Evolutionary conservation across 2,329 filamentous ascomycete species (phyloP), one percentile per base, ranked within the genome.

Genomic region (Lecanoromycetidae sp.): DNA sequence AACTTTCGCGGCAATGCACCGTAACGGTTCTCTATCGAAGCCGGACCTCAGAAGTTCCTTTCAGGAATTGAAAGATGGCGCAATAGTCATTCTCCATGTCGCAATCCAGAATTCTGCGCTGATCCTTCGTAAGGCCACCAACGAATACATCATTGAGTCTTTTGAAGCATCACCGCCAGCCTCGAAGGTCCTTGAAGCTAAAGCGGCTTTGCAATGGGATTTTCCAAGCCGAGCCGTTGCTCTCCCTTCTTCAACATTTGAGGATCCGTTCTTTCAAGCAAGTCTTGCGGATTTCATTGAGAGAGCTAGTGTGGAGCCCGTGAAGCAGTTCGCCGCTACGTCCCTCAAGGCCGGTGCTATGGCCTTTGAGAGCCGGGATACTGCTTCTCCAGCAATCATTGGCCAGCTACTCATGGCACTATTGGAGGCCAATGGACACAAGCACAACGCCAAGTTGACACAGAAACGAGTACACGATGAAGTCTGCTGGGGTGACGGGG

Each of bases 161-260:
- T 82, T 82, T 46, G 79, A 84, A 57, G 66, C 72, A 0, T 79
- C 77, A 0, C 65, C 80, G 0, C 57, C 57, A 0, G 74, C 72
- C 1, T 65, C 74, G 35, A 61, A 68, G 12, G 72, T 80, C 0
- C 63, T 81, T 2, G 66, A 68, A 0, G 60, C 74, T 0, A 60
- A 72, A 17, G 67, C 66, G 22, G 70, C 76, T 1, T 58, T 84
- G 0, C 56, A 65, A 47, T 79, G 78, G 70, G 66, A 72, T 15
- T 84, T 84, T 52, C 80, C 80, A 0, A 75, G 72, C 0, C 62
- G 60, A 13, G 69, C 73, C 0, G 71, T 74, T 0, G 62, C 66
- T 0, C 56, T 81, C 2, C 63, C 75, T 0, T 53, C 58, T 2
- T 17, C 54, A 0, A 58, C 57, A 0, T 72, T 74, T 43, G 15